A percentile compares a stretch with the other conserved stretches of the same genome.
phyloP scores from a whole-genome alignment of 108 stramenopile species.

The Cyclostephanos invisitatus region DNA sequence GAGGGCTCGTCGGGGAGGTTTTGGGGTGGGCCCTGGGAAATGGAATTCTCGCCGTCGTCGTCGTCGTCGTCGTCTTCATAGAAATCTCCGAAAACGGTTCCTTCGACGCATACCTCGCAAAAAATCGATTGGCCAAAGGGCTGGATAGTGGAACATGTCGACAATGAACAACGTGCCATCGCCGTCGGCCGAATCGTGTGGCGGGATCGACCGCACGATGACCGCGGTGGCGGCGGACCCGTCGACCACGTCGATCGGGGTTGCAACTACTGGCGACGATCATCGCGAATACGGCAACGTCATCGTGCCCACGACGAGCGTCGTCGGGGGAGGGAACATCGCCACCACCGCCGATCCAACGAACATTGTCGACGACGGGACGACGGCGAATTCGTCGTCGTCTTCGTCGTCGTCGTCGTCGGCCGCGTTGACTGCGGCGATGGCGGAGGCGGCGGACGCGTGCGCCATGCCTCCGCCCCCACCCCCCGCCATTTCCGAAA shows the following conservation, averaged over 20 bases:
- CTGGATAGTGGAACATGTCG: too few species aligned
- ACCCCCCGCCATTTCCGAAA: constrained; percentile 15
- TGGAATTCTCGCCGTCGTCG: too few species aligned
- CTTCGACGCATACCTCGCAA: too few species aligned
- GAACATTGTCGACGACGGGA: not conserved
- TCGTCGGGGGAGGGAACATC: not conserved
- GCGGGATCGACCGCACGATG: not conserved
- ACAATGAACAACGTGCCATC: not conserved
- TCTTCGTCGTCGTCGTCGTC: constrained; percentile 6
- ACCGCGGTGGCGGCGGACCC: not conserved
- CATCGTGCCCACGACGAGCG: not conserved
- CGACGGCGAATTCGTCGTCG: not conserved
- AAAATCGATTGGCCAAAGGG: too few species aligned
- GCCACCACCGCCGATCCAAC: not conserved
- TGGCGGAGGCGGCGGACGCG: constrained; percentile 23
- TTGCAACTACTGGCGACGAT: too few species aligned
- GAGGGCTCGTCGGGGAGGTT: too few species aligned
- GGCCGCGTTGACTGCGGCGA: not conserved
- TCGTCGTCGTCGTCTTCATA: too few species aligned
- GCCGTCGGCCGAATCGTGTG: not conserved
- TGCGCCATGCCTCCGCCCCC: constrained; percentile 50
- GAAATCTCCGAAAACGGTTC: too few species aligned
- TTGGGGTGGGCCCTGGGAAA: too few species aligned
- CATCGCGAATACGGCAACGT: too few species aligned
- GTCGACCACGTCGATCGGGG: not conserved